Evolutionary conservation across 306 rosid genomes (phyloP), one percentile per base, ranked within the genome.

Genomic region (Trifolium fragiferum): DNA sequence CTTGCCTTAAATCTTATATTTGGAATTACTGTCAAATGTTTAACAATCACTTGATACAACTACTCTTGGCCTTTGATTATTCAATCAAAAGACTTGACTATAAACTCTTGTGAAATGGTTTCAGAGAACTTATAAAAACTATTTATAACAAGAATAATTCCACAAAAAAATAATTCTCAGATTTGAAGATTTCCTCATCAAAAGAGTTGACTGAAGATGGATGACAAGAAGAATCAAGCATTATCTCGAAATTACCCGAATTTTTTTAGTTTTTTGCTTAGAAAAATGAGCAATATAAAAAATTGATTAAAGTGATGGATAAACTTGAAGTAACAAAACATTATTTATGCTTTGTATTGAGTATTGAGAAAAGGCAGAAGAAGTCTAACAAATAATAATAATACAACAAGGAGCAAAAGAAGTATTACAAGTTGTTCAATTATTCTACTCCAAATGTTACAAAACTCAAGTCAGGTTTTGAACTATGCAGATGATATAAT

Each of bases 381-480:
- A 41, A 21, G 70, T n/a, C 43, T 62, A 62, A 33, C 14, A 35
- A 13, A 30, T 30, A 9, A 54, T 60, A 14, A 61, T 63, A 62
- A 9, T 32, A 62, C 13, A 16, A 30, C 12, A 18, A 10, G 68
- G 47, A 7, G 20, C 3, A 13, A 35, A 13, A 6, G n/a, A n/a
- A 32, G 68, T 35, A 33, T 63, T 38, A 63, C 16, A 58, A 30
- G 27, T 53, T 54, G 76, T 38, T 57, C 44, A 1, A 21, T 8
- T 8, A 35, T 33, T 70, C 41, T 10, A 25, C 27, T 37, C 59
- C 67, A 51, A 58, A 21, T 32, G 57, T 47, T 70, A 76, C 65
- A 46, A 49, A 46, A 18, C 68, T 67, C 47, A 21, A 53, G 59
- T 25, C 66, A 71, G 21, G 32, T 23, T 37, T 37, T 27, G 46